A percentile compares a stretch with the other conserved stretches of the same genome.
phyloP scores from a whole-genome alignment of 345 rosid genomes.

The Salix purpurea region DNA sequence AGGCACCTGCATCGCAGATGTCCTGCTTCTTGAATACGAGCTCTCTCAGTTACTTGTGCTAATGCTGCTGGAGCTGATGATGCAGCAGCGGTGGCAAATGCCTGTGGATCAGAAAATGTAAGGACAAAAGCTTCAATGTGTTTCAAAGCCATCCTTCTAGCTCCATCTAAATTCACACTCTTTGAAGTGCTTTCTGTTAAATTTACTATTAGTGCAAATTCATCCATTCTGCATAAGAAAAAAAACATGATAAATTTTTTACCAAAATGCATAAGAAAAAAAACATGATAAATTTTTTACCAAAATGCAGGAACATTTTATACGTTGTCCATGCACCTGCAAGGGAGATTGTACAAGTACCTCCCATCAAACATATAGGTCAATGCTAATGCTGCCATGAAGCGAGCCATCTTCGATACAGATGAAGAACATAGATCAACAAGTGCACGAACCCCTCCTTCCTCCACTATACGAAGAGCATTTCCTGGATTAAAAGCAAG shows the following conservation, averaged over 20 bases:
- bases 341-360: slow-evolving; percentile 1
- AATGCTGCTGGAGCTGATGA: slow-evolving; percentile 26
- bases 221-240: slow-evolving; percentile 35
- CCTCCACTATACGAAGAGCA: slow-evolving; percentile 38
- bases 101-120: slow-evolving; percentile 25
- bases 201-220: slow-evolving; percentile 6
- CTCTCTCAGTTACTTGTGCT: slow-evolving; percentile 28
- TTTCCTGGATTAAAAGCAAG: slow-evolving; percentile 37
- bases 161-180: slow-evolving; percentile 12
- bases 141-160: slow-evolving; percentile 29
- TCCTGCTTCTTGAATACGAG: slow-evolving; percentile 34
- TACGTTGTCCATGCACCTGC: background rate
- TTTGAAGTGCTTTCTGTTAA: slow-evolving; percentile 20
- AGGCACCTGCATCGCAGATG: slow-evolving; percentile 41
- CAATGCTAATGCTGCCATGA: slow-evolving; percentile 43
- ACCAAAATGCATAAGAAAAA: background rate
- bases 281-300: background rate
- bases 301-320: background rate
- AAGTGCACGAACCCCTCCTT: slow-evolving; percentile 40
- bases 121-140: slow-evolving; percentile 28
- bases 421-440: slow-evolving; percentile 37
- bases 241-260: background rate
- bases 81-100: slow-evolving; percentile 10
- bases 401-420: slow-evolving; percentile 43
- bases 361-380: slow-evolving; percentile 40